phyloP scores from a whole-genome alignment of 2,329 filamentous ascomycete genomes.

The Scedosporium aurantiacum region DNA sequence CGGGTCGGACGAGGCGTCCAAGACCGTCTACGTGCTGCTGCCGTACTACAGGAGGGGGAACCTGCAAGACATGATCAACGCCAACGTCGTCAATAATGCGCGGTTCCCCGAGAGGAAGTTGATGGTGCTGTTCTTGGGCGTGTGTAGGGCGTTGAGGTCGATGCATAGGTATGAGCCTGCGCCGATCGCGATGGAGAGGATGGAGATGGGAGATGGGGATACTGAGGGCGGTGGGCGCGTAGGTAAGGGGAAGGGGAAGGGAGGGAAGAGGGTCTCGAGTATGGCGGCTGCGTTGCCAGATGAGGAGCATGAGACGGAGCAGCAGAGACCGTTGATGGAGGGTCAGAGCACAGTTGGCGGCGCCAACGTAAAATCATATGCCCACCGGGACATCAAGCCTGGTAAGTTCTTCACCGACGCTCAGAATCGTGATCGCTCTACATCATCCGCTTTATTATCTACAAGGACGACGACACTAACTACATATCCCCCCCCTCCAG shows the following conservation, averaged over 20 bases:
- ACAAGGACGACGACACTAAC: not conserved
- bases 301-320: conserved; percentile 59
- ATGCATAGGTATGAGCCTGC: conserved; percentile 80
- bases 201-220: conserved; percentile 38
- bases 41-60: conserved; percentile 95
- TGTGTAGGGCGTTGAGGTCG: conserved; percentile 73
- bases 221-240: conserved; percentile 26
- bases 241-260: conserved; percentile 26
- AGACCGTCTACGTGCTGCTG: conserved; percentile 93
- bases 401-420: conserved; percentile 40
- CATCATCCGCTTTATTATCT: not conserved
- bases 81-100: conserved; percentile 91
- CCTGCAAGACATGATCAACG: conserved; percentile 96
- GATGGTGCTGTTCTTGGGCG: conserved; percentile 83
- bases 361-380: conserved; percentile 67
- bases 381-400: conserved; percentile 94
- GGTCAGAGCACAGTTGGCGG: conserved; percentile 60
- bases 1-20: conserved; percentile 50
- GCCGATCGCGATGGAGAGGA: conserved; percentile 32
- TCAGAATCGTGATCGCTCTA: not conserved
- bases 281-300: conserved; percentile 34
- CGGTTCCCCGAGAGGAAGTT: conserved; percentile 78
- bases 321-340: conserved; percentile 76
- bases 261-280: conserved; percentile 18
- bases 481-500: conserved; percentile 22